Evolutionary conservation across 345 rosid genomes (phyloP).

Genomic region (Streptanthus diversifolius): DNA sequence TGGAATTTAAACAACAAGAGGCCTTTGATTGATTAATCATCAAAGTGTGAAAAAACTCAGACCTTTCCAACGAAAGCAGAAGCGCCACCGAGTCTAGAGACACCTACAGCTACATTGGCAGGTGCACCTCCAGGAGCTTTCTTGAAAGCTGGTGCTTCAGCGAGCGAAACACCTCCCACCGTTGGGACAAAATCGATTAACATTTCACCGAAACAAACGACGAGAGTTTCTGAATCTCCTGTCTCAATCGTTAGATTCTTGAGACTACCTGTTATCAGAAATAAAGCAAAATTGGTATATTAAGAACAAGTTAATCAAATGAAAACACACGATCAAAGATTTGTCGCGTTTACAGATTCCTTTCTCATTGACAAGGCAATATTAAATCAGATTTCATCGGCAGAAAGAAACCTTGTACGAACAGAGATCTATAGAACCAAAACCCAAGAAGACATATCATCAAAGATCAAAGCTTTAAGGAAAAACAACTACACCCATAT

Average conservation of each 20-base stretch:
- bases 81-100: constrained; percentile 86
- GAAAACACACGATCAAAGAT: constrained; percentile 5
- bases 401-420: neutral
- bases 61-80: constrained; percentile 99
- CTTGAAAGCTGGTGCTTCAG: constrained; percentile 95
- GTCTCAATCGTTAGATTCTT: constrained; percentile 29
- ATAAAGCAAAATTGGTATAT: neutral
- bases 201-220: constrained; percentile 94
- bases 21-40: neutral
- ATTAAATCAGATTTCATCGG: neutral
- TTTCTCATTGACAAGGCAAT: no score
- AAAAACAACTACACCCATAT: constrained; percentile 23
- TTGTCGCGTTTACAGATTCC: neutral
- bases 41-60: neutral
- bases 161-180: constrained; percentile 78
- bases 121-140: constrained; percentile 99
- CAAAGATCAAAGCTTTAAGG: constrained; percentile 26
- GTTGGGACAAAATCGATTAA: constrained; percentile 96
- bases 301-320: neutral
- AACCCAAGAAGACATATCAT: constrained; percentile 11
- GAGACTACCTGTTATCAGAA: constrained; percentile 34
- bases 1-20: neutral
- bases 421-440: constrained; percentile 24
- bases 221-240: constrained; percentile 38
- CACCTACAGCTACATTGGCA: constrained; percentile 94